phyloP scores from a whole-genome alignment of 495 filamentous ascomycete species.

The Aspergillus hancockii region DNA sequence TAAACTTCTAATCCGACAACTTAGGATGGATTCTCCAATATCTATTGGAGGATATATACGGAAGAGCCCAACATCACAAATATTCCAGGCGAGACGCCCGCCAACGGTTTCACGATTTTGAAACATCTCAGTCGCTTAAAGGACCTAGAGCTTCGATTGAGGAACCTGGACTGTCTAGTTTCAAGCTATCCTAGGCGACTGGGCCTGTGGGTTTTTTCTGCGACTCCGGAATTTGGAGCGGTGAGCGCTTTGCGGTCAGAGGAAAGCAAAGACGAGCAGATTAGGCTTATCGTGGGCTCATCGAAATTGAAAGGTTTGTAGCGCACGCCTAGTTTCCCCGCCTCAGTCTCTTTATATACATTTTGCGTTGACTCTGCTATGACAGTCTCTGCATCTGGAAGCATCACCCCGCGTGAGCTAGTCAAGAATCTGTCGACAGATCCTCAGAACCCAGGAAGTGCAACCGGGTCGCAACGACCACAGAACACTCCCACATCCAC shows the following conservation, averaged over 20 bases:
- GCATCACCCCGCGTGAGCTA: constrained; percentile 38
- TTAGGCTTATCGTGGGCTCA: constrained; percentile 36
- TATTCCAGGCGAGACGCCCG: constrained; percentile 35
- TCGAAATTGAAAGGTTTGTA: constrained; percentile 41
- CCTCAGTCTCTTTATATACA: neutral
- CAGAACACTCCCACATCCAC: constrained; percentile 28
- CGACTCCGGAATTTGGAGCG: constrained; percentile 44
- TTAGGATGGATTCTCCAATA: constrained; percentile 51
- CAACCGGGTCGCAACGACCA: constrained; percentile 29
- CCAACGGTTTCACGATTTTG: constrained; percentile 45
- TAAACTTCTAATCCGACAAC: constrained; percentile 22
- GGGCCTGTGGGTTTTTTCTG: constrained; percentile 46
- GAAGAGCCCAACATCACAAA: constrained; percentile 40
- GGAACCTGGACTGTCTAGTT: constrained; percentile 41
- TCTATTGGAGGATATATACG: constrained; percentile 52
- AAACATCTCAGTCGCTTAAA: constrained; percentile 49
- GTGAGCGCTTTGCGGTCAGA: constrained; percentile 31
- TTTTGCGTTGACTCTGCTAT: constrained; percentile 10
- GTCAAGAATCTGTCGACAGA: constrained; percentile 42
- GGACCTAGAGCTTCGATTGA: constrained; percentile 42
- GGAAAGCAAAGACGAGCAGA: constrained; percentile 32
- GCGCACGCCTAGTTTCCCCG: neutral
- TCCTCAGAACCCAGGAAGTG: constrained; percentile 22
- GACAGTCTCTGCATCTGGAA: constrained; percentile 45
- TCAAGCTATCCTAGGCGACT: constrained; percentile 44